Evolutionary conservation across 495 filamentous ascomycete genomes (phyloP), one percentile per base, ranked within the genome.

Genomic region (Hypoxylon fuscum): DNA sequence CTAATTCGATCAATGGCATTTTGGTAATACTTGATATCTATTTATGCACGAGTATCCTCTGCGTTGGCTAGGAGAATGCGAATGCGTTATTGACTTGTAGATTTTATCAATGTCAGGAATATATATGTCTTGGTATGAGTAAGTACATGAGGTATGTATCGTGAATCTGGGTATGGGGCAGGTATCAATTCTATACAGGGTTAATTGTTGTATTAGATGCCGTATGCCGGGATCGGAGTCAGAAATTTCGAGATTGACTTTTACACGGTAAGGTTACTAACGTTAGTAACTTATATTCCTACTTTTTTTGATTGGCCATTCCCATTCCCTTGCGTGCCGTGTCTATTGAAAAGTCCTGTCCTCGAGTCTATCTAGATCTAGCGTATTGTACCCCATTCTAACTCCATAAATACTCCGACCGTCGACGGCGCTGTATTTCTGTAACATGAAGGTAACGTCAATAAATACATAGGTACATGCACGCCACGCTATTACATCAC

Each of bases 1-100:
- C 85, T 34, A 87, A 53, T 14, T 70, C 65, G 44, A 82, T 74
- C 25, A 47, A 59, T 25, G 74, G 68, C 79, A 82, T 81, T 3
- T 40, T 55, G 40, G n/a, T 31, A 15, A 22, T 21, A 12, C 15
- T 51, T 25, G 38, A 22, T 43, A 12, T 10, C 7, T 43, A 43
- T 43, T 12, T 18, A n/a, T 42, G 25, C 32, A 10, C 2, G 32
- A 11, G 7, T 14, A 34, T 41, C 37, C 14, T 14, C 14, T 41
- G 3, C 18, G 14, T 41, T 41, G 37, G 12, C 2, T 21, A 5
- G 17, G 9, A 3, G 9, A 3, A 18, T 43, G 11, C 17, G 18
- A 1, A 15, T 35, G 32, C 12, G 6, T 9, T 41, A 22, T 22
- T 27, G 25, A 27, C 8, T 27, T 27, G 8, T 8, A 27, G 8